Percentiles rank a stretch among this genome's conserved stretches.
Evolutionary conservation across 2,329 filamentous ascomycete genomes (phyloP).

Genomic region (Huntiella omanensis): DNA sequence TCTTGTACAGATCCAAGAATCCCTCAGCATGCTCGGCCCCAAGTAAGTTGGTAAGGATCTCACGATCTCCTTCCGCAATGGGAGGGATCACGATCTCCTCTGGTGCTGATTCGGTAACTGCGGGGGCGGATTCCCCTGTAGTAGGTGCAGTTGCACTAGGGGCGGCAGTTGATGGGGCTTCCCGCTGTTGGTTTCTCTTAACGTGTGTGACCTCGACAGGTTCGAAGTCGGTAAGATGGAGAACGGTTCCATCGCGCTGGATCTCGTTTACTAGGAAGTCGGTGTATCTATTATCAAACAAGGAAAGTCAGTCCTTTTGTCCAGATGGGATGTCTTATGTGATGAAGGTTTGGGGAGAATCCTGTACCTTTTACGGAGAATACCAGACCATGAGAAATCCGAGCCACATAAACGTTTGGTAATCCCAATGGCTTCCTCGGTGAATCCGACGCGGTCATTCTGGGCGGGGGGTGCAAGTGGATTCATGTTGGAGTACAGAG

Average conservation of each 20-base stretch:
- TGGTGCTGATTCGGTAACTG: neutral
- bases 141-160: constrained; percentile 14
- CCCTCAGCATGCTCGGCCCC: constrained; percentile 22
- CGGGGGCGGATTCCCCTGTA: constrained; percentile 14
- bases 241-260: constrained; percentile 50
- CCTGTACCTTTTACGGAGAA: constrained; percentile 11
- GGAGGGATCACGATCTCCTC: constrained; percentile 9
- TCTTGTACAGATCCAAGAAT: constrained; percentile 24
- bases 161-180: constrained; percentile 8
- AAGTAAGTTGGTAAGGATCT: constrained; percentile 22
- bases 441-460: constrained; percentile 14
- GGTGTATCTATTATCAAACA: constrained; percentile 41
- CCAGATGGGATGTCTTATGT: neutral
- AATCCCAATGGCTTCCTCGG: constrained; percentile 22
- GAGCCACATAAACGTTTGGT: constrained; percentile 23
- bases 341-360: neutral
- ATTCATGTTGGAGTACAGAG: neutral
- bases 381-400: constrained; percentile 20
- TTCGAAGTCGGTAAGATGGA: constrained; percentile 38
- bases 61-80: constrained; percentile 18
- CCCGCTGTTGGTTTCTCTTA: constrained; percentile 1
- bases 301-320: neutral
- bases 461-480: neutral
- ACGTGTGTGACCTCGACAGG: constrained; percentile 9
- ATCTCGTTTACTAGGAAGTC: constrained; percentile 92